Evolutionary conservation across 108 stramenopile species (phyloP), one percentile per base, ranked within the genome.

Genomic region (Cyclotella baltica): DNA sequence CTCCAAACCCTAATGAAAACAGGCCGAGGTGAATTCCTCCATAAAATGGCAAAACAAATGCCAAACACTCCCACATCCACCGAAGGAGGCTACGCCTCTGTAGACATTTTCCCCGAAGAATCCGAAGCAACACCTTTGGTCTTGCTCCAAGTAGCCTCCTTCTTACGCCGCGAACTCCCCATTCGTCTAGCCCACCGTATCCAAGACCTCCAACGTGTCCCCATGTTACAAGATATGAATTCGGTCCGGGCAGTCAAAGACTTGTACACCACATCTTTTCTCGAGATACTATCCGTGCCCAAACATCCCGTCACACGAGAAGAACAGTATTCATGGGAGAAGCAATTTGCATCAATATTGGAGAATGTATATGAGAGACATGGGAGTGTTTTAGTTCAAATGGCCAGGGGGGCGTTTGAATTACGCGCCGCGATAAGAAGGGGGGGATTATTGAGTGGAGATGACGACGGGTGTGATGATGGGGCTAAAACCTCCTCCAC

Each of bases 141-240:
- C 30, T 47, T 83, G 2, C 57, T 83, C 29, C 83, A 92, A 76
- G 90, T 93, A n/a, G 98, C 98, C 30, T 80, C 86, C 58, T 99
- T 99, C 75, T 72, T 99, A 25, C 91, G 97, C 62, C 89, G 89
- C 28, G 98, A 99, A 85, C 85, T 99, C 20, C 98, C 98, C 56
- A 97, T 99, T 64, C 98, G 98, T 22, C 83, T 99, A 22, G 98
- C 98, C 9, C 97, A 97, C 84, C 92, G 98, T 38, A 95, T 98
- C 56, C 77, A 89, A 22, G 97, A 98, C 87, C 74, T 99, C 38
- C 91, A 96, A 50, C 83, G 89, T 46, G 89, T 98, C 1, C 93
- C 88, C 43, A 47, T 87, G 37, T 73, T 96, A 70, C 82, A 73
- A 40, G 94, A 96, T 1, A 94, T 92, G 92, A 27, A 33, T 5